Evolutionary conservation across 1,139 yeast genomes (phyloP).

Genomic region (Saccharomycopsis hybrid): DNA sequence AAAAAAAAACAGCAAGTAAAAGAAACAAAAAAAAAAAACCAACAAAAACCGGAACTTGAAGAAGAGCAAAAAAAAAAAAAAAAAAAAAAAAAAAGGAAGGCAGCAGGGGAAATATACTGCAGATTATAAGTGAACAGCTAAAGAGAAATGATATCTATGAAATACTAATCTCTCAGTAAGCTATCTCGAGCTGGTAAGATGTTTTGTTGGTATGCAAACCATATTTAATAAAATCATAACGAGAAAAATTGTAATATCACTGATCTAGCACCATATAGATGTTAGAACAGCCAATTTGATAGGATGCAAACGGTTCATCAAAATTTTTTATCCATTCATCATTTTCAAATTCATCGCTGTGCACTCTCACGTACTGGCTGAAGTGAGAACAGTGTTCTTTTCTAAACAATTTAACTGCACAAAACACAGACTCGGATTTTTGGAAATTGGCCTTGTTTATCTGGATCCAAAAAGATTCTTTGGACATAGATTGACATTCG

Average conservation of each 20-base stretch:
- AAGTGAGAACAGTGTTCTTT: not conserved
- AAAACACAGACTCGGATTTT: not conserved
- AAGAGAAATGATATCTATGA: no score
- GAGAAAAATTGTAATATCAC: no score
- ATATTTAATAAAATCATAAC: no score
- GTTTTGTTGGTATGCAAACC: no score
- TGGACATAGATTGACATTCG: constrained; percentile 2
- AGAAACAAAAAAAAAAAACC: not conserved
- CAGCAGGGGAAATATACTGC: not conserved
- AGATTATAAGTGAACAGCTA: not conserved
- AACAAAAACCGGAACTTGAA: not conserved
- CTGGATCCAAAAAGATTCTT: not conserved
- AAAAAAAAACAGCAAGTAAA: no score
- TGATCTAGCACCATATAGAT: not conserved
- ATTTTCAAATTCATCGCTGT: constrained; percentile 1
- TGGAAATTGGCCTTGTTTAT: constrained; percentile 3
- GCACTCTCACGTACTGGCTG: constrained; percentile 2
- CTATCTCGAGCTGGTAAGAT: no score
- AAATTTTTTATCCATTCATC: constrained; percentile 1
- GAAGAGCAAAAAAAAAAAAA: not conserved
- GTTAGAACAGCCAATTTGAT: constrained; percentile 7
- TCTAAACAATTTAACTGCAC: constrained; percentile 6
- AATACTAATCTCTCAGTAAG: no score
- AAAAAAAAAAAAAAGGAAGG: not conserved
- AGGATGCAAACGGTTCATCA: not conserved